Percentiles rank a stretch among this genome's conserved stretches.
These are phyloP conservation scores for Tagetes patula DNA, from an alignment of 129 eudicot genomes.

Conservation along the genomic window DNA sequence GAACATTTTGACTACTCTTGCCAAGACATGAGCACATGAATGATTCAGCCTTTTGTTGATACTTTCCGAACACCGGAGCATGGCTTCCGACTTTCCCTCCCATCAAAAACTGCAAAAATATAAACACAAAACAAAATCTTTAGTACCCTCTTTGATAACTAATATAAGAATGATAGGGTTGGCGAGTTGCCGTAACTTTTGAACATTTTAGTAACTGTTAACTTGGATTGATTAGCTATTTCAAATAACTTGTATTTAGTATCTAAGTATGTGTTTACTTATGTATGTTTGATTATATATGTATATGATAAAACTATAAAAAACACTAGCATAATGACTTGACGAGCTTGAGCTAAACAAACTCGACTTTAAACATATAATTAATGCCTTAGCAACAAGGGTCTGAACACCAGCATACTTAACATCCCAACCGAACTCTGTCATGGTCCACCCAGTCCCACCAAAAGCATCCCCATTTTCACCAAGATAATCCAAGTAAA, in stretches of 20 bases:
- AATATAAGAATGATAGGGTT: background rate
- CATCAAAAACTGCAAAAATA: slow-evolving; percentile 71
- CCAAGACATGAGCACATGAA: slow-evolving; percentile 93
- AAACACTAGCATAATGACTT: too few relatives aligned
- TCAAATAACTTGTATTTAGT: too few relatives aligned
- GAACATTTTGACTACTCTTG: slow-evolving; percentile 65
- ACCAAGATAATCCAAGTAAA: slow-evolving; percentile 79
- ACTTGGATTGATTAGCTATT: too few relatives aligned
- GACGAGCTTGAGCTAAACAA: too few relatives aligned
- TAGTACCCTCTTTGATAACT: background rate
- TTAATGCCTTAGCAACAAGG: slow-evolving; percentile 77
- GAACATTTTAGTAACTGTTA: too few relatives aligned
- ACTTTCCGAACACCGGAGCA: slow-evolving; percentile 62
- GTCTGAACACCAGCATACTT: slow-evolving; percentile 96
- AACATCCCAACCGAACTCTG: slow-evolving; percentile 98
- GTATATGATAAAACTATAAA: too few relatives aligned
- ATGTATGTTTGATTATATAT: too few relatives aligned
- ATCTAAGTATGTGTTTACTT: too few relatives aligned
- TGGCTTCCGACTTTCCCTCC: slow-evolving; percentile 64
- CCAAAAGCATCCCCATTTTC: slow-evolving; percentile 78
- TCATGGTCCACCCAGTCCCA: slow-evolving; percentile 98
- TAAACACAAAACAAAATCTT: slow-evolving; percentile 1
- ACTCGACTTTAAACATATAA: too few relatives aligned
- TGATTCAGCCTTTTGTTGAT: slow-evolving; percentile 78
- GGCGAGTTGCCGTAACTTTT: background rate